Conservation (phyloP, 2,329 filamentous ascomycete genomes). For the Aspergillus jensenii region DNA sequence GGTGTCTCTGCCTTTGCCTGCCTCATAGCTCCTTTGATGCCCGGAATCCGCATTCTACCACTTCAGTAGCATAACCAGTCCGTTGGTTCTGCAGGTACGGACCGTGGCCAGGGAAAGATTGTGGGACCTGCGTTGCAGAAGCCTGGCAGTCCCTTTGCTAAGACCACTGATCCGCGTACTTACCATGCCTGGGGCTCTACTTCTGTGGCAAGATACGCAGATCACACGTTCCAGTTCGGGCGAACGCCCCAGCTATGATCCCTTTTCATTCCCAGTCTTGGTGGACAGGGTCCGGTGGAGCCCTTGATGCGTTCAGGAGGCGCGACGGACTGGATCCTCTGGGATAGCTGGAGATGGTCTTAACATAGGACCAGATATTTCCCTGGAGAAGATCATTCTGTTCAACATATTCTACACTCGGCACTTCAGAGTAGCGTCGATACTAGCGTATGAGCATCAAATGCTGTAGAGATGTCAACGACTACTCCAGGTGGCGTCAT, state of each 20-base stretch:
- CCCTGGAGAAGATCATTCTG: neutral
- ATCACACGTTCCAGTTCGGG: neutral
- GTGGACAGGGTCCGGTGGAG: neutral
- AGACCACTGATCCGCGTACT: neutral
- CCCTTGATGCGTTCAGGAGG: neutral
- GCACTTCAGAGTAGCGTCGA: neutral
- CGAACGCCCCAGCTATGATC: neutral
- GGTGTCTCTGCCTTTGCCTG: too few species aligned
- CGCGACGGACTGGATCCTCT: neutral
- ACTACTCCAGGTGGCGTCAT: too few species aligned
- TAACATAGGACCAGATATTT: neutral
- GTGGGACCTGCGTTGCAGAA: neutral
- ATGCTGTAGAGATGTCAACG: too few species aligned
- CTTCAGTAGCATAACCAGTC: too few species aligned
- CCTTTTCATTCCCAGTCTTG: neutral
- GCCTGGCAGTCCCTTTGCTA: neutral
- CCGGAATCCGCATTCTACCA: neutral
- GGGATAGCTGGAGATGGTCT: neutral
- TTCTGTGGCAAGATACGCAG: neutral
- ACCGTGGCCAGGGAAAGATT: too few species aligned
- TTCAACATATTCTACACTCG: neutral
- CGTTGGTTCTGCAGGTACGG: neutral
- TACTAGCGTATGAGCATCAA: too few species aligned
- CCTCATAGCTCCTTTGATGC: neutral
- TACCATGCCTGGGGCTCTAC: neutral